Conservation (phyloP, 345 rosid genomes). For the Populus euphratica region DNA sequence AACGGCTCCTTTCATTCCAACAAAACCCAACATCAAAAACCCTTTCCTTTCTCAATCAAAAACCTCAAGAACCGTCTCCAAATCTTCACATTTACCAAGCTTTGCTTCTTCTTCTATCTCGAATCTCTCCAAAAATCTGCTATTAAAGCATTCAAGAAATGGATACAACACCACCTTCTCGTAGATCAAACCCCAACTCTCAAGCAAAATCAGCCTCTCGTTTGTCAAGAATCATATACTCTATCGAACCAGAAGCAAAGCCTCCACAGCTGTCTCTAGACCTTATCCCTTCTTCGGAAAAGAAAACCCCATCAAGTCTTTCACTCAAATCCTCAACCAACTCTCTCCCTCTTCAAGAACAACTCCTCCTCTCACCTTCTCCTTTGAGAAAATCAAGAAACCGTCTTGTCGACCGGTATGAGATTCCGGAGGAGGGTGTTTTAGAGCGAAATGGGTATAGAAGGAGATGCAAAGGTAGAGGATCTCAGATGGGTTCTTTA, state of each 20-base stretch:
- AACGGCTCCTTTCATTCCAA: conserved; percentile 41
- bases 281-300: conserved; percentile 42
- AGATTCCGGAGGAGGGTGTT: conserved; percentile 53
- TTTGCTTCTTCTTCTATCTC: neutral
- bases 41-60: neutral
- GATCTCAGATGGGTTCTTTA: conserved; percentile 40
- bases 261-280: conserved; percentile 44
- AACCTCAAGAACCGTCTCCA: neutral
- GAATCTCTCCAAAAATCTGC: neutral
- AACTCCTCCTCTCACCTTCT: conserved; percentile 69
- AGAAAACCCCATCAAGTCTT: conserved; percentile 35
- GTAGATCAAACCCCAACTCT: conserved; percentile 38
- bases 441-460: conserved; percentile 45
- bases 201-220: conserved; percentile 66
- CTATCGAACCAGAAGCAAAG: conserved; percentile 26
- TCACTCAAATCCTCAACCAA: conserved; percentile 41
- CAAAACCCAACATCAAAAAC: conserved; percentile 11
- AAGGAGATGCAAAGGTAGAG: conserved; percentile 51
- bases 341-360: conserved; percentile 50
- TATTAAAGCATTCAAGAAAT: conserved; percentile 14
- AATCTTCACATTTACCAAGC: neutral
- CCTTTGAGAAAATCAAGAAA: conserved; percentile 55
- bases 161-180: conserved; percentile 57
- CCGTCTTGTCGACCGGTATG: conserved; percentile 60
- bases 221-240: conserved; percentile 38